Evolutionary conservation across 106 monocot species (phyloP).

Genomic region (Cymbidium sinense): DNA sequence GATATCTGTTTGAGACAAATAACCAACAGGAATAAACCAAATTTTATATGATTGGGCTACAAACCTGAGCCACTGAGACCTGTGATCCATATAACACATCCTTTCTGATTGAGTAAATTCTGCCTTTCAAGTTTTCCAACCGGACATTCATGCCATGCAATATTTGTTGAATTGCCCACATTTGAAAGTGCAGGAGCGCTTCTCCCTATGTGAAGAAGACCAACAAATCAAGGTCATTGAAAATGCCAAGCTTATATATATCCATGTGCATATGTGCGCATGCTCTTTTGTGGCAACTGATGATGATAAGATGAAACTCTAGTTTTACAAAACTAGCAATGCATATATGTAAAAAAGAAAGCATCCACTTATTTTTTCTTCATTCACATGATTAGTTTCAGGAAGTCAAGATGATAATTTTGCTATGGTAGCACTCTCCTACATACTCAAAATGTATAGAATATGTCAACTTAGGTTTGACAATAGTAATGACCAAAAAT

Average conservation of each 20-base stretch:
- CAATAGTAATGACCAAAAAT: too few relatives aligned
- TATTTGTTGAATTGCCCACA: conserved; percentile 51
- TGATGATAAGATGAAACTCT: background rate
- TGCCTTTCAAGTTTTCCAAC: conserved; percentile 47
- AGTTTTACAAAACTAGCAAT: background rate
- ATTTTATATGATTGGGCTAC: background rate
- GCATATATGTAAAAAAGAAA: background rate
- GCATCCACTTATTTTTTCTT: background rate
- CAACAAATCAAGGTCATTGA: background rate
- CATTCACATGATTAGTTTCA: background rate
- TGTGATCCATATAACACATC: conserved; percentile 66
- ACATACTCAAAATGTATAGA: too few relatives aligned
- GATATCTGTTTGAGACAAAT: background rate
- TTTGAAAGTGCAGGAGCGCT: conserved; percentile 20
- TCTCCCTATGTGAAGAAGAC: background rate
- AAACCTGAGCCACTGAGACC: conserved; percentile 65
- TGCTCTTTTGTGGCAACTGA: background rate
- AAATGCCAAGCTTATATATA: background rate
- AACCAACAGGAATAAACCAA: background rate
- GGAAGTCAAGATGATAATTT: too few relatives aligned
- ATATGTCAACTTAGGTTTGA: too few relatives aligned
- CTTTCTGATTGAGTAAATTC: conserved; percentile 43
- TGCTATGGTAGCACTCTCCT: too few relatives aligned
- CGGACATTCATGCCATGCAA: conserved; percentile 48
- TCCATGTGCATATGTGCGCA: too few relatives aligned